Evolutionary conservation across 2,329 filamentous ascomycete species (phyloP), one percentile per base, ranked within the genome.

Genomic region (Malbranchea cinnamomea): DNA sequence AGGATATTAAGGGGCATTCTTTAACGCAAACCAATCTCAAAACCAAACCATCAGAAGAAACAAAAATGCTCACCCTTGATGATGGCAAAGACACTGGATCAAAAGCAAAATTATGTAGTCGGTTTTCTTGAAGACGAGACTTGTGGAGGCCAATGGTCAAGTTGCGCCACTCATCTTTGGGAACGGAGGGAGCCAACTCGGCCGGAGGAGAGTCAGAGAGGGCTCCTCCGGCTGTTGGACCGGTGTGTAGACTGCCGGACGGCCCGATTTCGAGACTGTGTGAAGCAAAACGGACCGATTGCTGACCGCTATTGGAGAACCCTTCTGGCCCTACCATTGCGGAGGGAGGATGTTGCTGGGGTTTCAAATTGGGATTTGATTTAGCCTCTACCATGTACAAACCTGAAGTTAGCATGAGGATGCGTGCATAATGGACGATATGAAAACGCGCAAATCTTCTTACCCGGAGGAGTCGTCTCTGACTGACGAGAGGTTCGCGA

Each of bases 71-170:
- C 56, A 61, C 56, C 39, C 56, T 54, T 24, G 48, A 57, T 10
- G 53, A 46, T 36, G 89, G 87, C 30, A 95, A 65, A 20, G 89
- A 95, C 39, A 93, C 75, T 19, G 87, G 78, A 51, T 94, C 85
- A 48, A 85, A 95, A 24, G 78, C 75, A 56, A 83, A 92, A 49
- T 84, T 81, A 49, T 78, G 79, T 63, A 92, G 72, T 39, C 85
- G 73, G 34, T 74, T 69, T 44, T 85, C 78, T 58, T 94, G 85
- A 37, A 93, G 66, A 43, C 77, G 73, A 26, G 74, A 68, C 38
- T 73, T 72, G 40, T 83, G 78, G 15, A 92, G 62, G 14, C 72
- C 75, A 42, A 74, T 71, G 29, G 79, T 75, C 37, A 93, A 60
- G 36, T 73, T 74, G 41, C 69, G 71, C 33, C 91, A 62, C 47